Base-by-base conservation (phyloP, 148 eudicot genomes). In the Silene conica region DNA sequence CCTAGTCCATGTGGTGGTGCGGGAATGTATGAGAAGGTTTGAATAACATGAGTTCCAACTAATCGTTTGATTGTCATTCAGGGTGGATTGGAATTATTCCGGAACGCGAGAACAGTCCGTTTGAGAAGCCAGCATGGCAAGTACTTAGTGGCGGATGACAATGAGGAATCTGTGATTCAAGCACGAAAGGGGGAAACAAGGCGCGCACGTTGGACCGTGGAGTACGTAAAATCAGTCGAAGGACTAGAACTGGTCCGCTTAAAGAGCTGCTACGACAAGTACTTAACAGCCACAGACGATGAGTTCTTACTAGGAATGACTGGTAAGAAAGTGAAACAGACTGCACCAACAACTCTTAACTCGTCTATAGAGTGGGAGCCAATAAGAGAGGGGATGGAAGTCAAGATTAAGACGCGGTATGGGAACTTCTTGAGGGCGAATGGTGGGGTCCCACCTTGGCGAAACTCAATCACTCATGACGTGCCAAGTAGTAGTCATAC, bases 381-480 rank as follows among this genome's bases (percentile, higher is more conserved):
- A 0, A 60, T 90, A 0, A 81, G 87, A 66, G 93, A 87, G 1
- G 98, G 93, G 10, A 61, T 77, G 80, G 84, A 82, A 20, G 86
- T 88, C 10, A 83, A 65, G 78, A 67, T 92, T n/a, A 90, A 90
- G 61, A 85, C 96, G 0, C 79, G 93, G 46, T 87, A 87, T 28
- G 98, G 98, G 8, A 87, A 90, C 25, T 92, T 71, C 48, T 61
- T 92, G 55, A 79, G 96, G 28, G 98, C 96, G 7, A 92, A 92
- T 69, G 90, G 92, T 0, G 98, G 96, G 2, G 73, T 92, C 43
- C 98, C 98, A n/a, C 98, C 98, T 0, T 90, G 96, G 98, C 58
- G 96, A 63, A 92, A 92, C 48, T 90, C 98, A 15, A 71, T 92
- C 8, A 92, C 98, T 0, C 98, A 92, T 72, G 98, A 90, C 76